Percentiles rank a stretch among this genome's conserved stretches.
These are phyloP conservation scores for Pseudogymnoascus sp. DNA, from an alignment of 2,329 filamentous ascomycete species.

Conservation along the genomic window DNA sequence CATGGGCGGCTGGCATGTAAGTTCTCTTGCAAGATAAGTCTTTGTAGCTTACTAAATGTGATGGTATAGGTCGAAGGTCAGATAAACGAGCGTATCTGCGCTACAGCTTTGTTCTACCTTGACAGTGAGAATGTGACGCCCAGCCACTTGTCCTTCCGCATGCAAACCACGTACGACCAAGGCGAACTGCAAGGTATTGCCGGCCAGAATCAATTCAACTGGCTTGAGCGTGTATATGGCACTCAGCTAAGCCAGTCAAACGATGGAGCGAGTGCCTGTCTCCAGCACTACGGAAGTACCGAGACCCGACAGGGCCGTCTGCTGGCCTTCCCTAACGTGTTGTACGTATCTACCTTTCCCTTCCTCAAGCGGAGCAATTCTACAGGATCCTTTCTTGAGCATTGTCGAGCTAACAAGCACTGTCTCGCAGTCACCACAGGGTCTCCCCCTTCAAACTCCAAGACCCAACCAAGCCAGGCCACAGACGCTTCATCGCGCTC, in stretches of 20 bases:
- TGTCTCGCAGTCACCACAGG: conserved; percentile 36
- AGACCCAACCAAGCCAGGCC: conserved; percentile 44
- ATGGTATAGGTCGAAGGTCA: conserved; percentile 32
- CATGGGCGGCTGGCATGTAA: conserved; percentile 39
- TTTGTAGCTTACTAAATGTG: neutral
- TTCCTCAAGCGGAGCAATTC: neutral
- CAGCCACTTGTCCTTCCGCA: conserved; percentile 36
- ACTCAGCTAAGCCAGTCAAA: conserved; percentile 16
- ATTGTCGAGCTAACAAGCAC: conserved; percentile 24
- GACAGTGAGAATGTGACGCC: conserved; percentile 41
- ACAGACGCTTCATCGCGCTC: conserved; percentile 48
- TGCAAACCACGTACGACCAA: conserved; percentile 20
- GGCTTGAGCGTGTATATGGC: conserved; percentile 16
- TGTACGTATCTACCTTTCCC: neutral
- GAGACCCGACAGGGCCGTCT: conserved; percentile 33
- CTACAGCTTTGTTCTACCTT: conserved; percentile 44
- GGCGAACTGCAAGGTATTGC: conserved; percentile 12
- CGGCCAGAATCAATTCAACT: conserved; percentile 11
- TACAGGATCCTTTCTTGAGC: neutral
- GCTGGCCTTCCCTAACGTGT: conserved; percentile 37
- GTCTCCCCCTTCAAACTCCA: conserved; percentile 41
- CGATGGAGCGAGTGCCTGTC: conserved; percentile 19
- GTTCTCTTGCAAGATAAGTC: neutral
- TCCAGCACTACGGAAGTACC: conserved; percentile 36
- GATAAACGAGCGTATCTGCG: conserved; percentile 46